Base-by-base conservation (phyloP, 148 eudicot species). In the Bassia scoparia region DNA sequence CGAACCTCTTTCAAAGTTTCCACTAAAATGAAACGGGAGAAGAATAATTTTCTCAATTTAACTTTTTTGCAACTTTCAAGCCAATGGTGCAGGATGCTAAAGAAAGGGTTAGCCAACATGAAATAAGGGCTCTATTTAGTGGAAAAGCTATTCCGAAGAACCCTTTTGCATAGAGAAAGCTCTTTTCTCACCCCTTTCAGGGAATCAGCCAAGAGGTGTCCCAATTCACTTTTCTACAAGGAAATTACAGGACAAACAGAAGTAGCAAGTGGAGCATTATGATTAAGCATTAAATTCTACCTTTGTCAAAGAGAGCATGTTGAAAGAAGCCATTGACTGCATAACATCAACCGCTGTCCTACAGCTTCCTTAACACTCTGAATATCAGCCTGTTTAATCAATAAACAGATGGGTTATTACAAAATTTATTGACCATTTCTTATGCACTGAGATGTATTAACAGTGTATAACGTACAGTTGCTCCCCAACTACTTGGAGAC, bases 401-500 rank as follows among this genome's bases (percentile, higher is more conserved):
- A 44, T 27, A 34, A 31, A 21, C 26, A 38, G 33, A 30, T 31
- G n/a, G 35, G 76, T 41, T n/a, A 67, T 53, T 54, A 53, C 67
- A 67, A 74, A 76, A 67, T 12, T 23, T 53, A 63, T 17, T 8
- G 17, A 72, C 56, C 38, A 58, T 66, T 38, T 54, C 56, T 63
- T 23, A 7, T 33, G 61, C 29, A 70, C 31, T 75, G 34, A 29
- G 34, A 75, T 37, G 59, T 26, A 29, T 38, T 18, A 61, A 18
- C 53, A 37, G 37, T 27, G 52, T 34, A 53, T 62, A 48, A 74
- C 96, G 41, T 88, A 95, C 99, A 70, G 76, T 81, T 81, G 89
- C 97, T 86, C 96, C 92, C 92, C 99, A 76, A 83, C 90, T 55
- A 92, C 88, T 63, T 97, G 99, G 80, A 95, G 97, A 54, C 99